phyloP scores from a whole-genome alignment of 2,329 filamentous ascomycete species.

The Ampelomyces quisqualis region DNA sequence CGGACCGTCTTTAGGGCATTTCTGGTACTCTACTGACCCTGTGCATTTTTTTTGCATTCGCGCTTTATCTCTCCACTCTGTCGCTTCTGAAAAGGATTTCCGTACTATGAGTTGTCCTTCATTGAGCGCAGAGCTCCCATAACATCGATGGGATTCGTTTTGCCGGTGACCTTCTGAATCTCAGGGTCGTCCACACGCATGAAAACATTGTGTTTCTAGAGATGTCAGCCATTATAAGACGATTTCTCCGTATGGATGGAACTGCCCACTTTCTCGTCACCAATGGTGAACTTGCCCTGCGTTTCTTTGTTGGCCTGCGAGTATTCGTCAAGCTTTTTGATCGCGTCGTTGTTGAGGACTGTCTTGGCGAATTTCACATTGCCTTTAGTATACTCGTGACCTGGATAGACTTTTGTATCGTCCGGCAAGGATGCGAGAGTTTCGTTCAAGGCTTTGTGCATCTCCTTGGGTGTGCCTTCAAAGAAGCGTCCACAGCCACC shows the following conservation, averaged over 20 bases:
- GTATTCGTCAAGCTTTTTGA: conserved; percentile 75
- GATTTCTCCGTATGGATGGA: not conserved
- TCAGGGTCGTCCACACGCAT: conserved; percentile 87
- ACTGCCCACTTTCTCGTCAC: conserved; percentile 79
- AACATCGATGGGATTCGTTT: conserved; percentile 76
- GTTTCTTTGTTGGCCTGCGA: conserved; percentile 81
- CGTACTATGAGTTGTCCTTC: conserved; percentile 64
- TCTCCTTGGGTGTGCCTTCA: conserved; percentile 79
- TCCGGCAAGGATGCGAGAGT: conserved; percentile 78
- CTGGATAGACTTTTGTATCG: conserved; percentile 90
- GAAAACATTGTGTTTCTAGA: conserved; percentile 87
- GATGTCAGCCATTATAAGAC: not conserved
- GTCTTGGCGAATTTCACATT: conserved; percentile 87
- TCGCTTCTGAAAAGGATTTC: no score
- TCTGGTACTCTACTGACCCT: no score
- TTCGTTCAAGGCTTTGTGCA: conserved; percentile 90
- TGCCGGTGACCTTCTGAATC: conserved; percentile 80
- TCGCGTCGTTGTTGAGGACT: conserved; percentile 68
- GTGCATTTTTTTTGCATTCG: no score
- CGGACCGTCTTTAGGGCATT: no score
- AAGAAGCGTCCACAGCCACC: conserved; percentile 95
- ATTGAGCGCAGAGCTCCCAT: conserved; percentile 84
- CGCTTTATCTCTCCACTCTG: no score
- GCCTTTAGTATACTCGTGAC: conserved; percentile 96
- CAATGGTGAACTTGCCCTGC: conserved; percentile 94